Base-by-base conservation (phyloP, 495 filamentous ascomycete species). In the Hypomontagnella submonticulosa region DNA sequence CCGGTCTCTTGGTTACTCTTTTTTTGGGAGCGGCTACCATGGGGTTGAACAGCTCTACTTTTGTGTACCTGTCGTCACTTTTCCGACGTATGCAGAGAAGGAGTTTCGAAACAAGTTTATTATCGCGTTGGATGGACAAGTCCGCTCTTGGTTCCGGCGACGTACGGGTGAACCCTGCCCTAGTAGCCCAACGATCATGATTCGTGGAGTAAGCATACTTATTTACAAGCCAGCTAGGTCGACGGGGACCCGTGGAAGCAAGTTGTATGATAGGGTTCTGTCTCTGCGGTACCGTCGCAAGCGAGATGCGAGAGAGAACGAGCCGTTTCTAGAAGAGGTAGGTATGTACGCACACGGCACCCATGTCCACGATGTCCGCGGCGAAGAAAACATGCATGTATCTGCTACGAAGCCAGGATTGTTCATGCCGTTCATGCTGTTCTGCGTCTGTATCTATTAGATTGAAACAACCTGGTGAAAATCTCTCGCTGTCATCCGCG, bases 391-490 rank as follows among this genome's bases (percentile, higher is more conserved):
- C 20, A 33, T 30, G 16, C 34, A 32, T 60, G 46, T 41, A 34
- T 44, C 16, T 51, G 60, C 37, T 37, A 50, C 50, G 42, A 33
- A 33, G 30, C n/a, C 11, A 49, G 43, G 48, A 15, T 36, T 40
- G 42, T 47, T 63, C 49, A 63, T 59, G 54, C 53, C 32, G 11
- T 23, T n/a, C 7, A 63, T 59, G 54, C 53, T 38, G 11, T 23
- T n/a, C 7, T 32, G 34, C 48, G 32, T 46, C 47, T 27, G 55
- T 41, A 47, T 40, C 54, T 51, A 15, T 36, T 55, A 63, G 49
- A 63, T 56, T 56, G 54, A 68, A 63, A 46, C 49, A 12, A 56
- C 41, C 58, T 48, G 42, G 40, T 20, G 42, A 37, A 59, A 63
- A 58, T 56, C 49, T 52, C 43, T 7, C 56, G 47, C 42, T 50